Conservation (phyloP, 176 grass and related monocot species). For the Areca catechu region DNA sequence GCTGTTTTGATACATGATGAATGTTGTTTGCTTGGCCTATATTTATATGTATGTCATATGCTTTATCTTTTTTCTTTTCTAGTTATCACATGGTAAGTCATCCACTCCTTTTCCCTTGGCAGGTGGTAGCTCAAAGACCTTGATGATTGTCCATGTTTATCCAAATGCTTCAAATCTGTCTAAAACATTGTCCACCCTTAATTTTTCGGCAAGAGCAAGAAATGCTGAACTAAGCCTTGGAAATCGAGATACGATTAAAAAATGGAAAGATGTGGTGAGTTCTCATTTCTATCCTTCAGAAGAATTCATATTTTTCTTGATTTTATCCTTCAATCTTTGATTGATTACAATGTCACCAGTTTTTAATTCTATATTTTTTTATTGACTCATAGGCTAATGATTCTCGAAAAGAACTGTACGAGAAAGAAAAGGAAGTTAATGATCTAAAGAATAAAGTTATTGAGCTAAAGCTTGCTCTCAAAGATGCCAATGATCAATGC, state of each 20-base stretch:
- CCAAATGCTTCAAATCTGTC: slow-evolving; percentile 90
- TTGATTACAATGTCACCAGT: background rate
- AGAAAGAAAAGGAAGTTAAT: slow-evolving; percentile 84
- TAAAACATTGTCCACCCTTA: slow-evolving; percentile 76
- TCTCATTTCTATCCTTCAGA: background rate
- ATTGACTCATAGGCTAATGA: slow-evolving; percentile 80
- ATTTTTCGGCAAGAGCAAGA: slow-evolving; percentile 86
- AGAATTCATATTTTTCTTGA: background rate
- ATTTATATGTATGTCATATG: too few relatives aligned
- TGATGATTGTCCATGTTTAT: slow-evolving; percentile 83
- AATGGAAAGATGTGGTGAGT: slow-evolving; percentile 98
- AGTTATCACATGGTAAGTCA: background rate
- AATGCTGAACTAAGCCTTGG: slow-evolving; percentile 97
- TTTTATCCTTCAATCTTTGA: background rate
- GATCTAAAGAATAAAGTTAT: slow-evolving; percentile 70
- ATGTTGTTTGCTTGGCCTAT: too few relatives aligned
- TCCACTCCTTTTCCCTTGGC: slow-evolving; percentile 22
- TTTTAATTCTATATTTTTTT: slow-evolving; percentile 11
- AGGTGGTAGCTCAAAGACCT: slow-evolving; percentile 83
- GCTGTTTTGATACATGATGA: too few relatives aligned
- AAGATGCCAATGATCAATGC: slow-evolving; percentile 81
- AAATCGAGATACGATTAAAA: slow-evolving; percentile 98
- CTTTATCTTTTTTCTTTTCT: too few relatives aligned
- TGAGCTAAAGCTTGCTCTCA: slow-evolving; percentile 70
- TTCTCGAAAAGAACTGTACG: slow-evolving; percentile 87